Evolutionary conservation across 2,329 filamentous ascomycete species (phyloP), one percentile per base, ranked within the genome.

Genomic region (Microdochium paspali): DNA sequence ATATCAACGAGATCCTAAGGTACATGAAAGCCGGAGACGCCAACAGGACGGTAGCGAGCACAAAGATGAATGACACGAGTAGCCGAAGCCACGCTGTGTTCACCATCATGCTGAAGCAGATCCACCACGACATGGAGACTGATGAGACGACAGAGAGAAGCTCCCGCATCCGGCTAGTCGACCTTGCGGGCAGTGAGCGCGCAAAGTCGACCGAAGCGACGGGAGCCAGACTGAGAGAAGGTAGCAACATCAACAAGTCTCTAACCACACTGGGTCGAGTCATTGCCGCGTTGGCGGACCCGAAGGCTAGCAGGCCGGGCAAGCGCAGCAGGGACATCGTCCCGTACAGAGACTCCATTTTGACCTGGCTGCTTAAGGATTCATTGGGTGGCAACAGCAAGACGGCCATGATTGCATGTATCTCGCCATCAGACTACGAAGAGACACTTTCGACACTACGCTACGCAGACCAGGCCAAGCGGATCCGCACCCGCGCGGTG

Each of bases 21-120:
- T 84, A 87, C 67, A 96, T 98, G 90, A 87, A 85, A 58, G 80
- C 83, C 59, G 93, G 93, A 49, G 93, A 98, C 65, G 72, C 78
- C 53, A 95, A 87, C 49, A 84, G 93, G 44, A 97, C 93, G 0
- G 85, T 81, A 20, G 93, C 93, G 13, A 90, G 87, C 61, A 98
- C 93, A 50, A 97, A 96, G 71, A 98, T 98, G 93, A 98, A 98
- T 67, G 93, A 98, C 66, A 97, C 91, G 2, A 95, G 89, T 47
- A 95, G 89, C 53, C 87, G 93, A 64, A 95, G 90, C 53, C 93
- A 98, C 62, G 90, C 93, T 7, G 93, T 98, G 49, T 98, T 98
- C 66, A 98, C 93, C 24, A 93, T 98, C 57, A 93, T 95, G 70
- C 76, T 98, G 49, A 96, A 95, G 69, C 93, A 97, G 66, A 98